Conservation (phyloP, 768 basidiomycete genomes). For the Pleurotus sapidus region DNA sequence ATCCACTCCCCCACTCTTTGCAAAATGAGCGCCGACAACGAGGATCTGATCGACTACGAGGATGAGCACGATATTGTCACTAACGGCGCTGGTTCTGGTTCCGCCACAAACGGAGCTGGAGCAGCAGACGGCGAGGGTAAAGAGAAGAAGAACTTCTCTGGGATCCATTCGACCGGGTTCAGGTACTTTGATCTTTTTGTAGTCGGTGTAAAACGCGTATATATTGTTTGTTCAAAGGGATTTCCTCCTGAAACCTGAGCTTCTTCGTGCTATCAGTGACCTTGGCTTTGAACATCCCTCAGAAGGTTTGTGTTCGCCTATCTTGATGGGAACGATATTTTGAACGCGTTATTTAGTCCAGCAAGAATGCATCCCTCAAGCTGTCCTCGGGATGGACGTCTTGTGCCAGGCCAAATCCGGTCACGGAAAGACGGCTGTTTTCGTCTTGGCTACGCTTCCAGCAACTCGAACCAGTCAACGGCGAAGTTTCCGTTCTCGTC, state of each 20-base stretch:
- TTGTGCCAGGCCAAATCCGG: constrained; percentile 99
- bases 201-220: constrained; percentile 10
- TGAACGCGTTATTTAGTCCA: constrained; percentile 60
- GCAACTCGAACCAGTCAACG: constrained; percentile 96
- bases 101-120: constrained; percentile 46
- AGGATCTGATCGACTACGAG: constrained; percentile 94
- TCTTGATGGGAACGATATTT: background rate
- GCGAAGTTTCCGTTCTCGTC: constrained; percentile 96
- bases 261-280: constrained; percentile 96
- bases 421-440: constrained; percentile 98
- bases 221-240: constrained; percentile 54
- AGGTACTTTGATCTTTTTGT: constrained; percentile 51
- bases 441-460: constrained; percentile 98
- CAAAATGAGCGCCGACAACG: constrained; percentile 80
- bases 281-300: constrained; percentile 99
- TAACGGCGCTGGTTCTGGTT: constrained; percentile 42
- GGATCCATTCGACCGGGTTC: constrained; percentile 99
- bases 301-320: constrained; percentile 63
- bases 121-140: constrained; percentile 57
- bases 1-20: constrained; percentile 12
- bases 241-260: constrained; percentile 95
- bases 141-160: constrained; percentile 98
- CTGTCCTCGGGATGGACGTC: constrained; percentile 98
- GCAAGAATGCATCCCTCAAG: constrained; percentile 99
- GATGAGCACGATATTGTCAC: constrained; percentile 82